These are phyloP conservation scores for Pigoraptor vietnamica DNA, from an alignment of 78 protist genomes.

Conservation along the genomic window DNA sequence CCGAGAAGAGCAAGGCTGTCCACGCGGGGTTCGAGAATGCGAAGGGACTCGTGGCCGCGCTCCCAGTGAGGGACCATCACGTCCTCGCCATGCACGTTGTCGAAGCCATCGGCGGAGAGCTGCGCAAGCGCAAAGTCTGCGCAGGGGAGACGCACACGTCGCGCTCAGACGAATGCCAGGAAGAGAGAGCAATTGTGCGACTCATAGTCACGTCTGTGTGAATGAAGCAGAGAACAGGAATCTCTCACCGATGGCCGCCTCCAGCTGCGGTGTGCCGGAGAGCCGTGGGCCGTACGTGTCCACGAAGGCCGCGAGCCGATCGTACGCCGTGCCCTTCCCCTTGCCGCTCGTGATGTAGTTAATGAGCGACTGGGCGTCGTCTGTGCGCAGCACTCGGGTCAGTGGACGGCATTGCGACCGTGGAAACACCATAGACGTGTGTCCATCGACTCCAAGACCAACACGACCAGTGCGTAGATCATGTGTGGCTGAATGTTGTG, in stretches of 20 bases:
- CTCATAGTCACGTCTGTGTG: not conserved
- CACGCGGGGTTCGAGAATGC: not conserved
- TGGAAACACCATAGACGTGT: too few species aligned
- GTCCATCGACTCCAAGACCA: too few species aligned
- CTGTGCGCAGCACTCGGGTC: too few species aligned
- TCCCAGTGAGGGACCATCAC: conserved; percentile 29
- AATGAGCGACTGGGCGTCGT: not conserved
- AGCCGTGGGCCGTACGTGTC: not conserved
- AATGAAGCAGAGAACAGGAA: not conserved
- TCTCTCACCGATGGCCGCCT: not conserved
- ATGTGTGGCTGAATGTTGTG: too few species aligned
- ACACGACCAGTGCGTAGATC: too few species aligned
- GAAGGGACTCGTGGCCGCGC: not conserved
- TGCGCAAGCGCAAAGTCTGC: too few species aligned
- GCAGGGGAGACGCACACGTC: too few species aligned
- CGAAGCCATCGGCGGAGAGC: not conserved
- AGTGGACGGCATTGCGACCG: too few species aligned
- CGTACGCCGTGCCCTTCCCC: not conserved
- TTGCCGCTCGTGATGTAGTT: not conserved
- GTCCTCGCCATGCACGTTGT: conserved; percentile 47
- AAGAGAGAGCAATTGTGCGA: too few species aligned
- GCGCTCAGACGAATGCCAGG: too few species aligned
- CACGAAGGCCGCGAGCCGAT: not conserved
- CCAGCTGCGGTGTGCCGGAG: not conserved
- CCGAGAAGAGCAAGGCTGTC: conserved; percentile 35